Conservation (phyloP, 495 filamentous ascomycete genomes). For the Aspergillus affinis region DNA sequence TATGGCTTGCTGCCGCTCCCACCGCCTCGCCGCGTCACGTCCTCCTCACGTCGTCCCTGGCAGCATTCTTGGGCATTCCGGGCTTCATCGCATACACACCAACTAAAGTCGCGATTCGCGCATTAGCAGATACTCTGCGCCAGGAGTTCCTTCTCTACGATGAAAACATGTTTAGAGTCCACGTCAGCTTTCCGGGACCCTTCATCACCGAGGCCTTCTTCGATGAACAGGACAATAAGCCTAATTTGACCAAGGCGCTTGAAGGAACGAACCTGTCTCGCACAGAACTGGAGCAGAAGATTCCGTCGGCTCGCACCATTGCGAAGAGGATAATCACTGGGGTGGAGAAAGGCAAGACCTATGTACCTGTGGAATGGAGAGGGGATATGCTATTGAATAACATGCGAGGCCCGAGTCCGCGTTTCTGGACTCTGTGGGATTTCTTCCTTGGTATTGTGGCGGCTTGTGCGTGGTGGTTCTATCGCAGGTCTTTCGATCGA, state of each 20-base stretch:
- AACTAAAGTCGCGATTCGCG: conserved; percentile 34
- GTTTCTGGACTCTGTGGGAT: conserved; percentile 17
- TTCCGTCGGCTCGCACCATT: conserved; percentile 3
- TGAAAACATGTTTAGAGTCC: conserved; percentile 14
- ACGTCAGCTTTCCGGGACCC: conserved; percentile 34
- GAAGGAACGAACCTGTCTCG: conserved; percentile 24
- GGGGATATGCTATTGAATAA: conserved; percentile 25
- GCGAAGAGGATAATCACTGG: conserved; percentile 16
- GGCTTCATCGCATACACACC: conserved; percentile 42
- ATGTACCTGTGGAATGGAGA: conserved; percentile 18
- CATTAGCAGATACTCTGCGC: conserved; percentile 39
- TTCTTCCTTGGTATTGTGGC: conserved; percentile 19
- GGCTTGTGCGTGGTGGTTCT: conserved; percentile 17
- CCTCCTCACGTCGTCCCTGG: conserved; percentile 35
- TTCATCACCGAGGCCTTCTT: conserved; percentile 32
- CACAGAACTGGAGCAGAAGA: background rate
- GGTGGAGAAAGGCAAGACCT: conserved; percentile 12
- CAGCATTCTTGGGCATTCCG: conserved; percentile 35
- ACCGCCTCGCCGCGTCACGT: conserved; percentile 23
- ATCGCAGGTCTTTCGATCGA: conserved; percentile 13
- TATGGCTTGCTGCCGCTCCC: conserved; percentile 20
- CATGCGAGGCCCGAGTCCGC: conserved; percentile 30
- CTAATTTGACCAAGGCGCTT: conserved; percentile 34
- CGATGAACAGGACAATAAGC: conserved; percentile 34
- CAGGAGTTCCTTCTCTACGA: conserved; percentile 32